A percentile compares a stretch with the other conserved stretches of the same genome.
These are phyloP conservation scores for Phyllosticta citrichinensis DNA, from an alignment of 2,329 filamentous ascomycete genomes.

Conservation along the genomic window DNA sequence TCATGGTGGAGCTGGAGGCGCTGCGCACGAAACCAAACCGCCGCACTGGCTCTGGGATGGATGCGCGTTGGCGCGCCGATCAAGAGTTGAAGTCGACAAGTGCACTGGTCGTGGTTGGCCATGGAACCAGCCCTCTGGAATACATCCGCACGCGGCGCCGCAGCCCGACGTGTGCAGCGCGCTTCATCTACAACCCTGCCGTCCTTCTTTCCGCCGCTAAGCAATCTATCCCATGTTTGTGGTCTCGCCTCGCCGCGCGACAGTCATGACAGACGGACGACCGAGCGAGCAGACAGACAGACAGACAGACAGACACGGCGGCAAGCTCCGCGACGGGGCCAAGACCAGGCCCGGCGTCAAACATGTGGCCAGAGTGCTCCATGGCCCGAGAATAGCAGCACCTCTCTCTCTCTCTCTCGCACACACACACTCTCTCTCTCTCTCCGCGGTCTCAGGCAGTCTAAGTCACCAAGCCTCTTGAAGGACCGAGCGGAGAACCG, in stretches of 20 bases:
- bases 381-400: constrained; percentile 3
- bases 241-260: no score
- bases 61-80: neutral
- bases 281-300: no score
- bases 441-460: constrained; percentile 6
- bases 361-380: neutral
- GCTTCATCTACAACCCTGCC: neutral
- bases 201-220: neutral
- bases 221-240: no score
- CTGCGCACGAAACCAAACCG: neutral
- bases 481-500: constrained; percentile 10
- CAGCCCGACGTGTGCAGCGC: neutral
- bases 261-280: no score
- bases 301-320: neutral
- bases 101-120: no score
- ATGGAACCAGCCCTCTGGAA: neutral
- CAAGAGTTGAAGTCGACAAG: neutral
- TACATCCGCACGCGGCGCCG: neutral
- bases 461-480: constrained; percentile 10
- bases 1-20: neutral
- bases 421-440: no score
- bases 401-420: no score
- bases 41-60: neutral
- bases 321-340: neutral
- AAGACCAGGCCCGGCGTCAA: neutral